A percentile compares a stretch with the other conserved stretches of the same genome.
Evolutionary conservation across 495 filamentous ascomycete species (phyloP).

Genomic region (Talaromyces liani): DNA sequence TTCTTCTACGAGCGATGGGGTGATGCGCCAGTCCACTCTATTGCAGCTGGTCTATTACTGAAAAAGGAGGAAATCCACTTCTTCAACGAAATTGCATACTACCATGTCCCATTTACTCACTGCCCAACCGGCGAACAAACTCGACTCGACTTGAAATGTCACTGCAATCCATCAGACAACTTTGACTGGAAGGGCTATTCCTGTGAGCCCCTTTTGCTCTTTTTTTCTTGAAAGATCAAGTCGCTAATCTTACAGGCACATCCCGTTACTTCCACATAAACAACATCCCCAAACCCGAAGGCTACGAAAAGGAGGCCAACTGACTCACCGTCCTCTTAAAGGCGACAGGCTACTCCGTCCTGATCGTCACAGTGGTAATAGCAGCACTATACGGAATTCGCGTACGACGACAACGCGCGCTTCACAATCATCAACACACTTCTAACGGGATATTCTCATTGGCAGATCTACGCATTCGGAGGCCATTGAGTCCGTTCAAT

Average conservation of each 20-base stretch:
- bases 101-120: slow-evolving; percentile 97
- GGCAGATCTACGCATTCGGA: background rate
- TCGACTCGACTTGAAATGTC: slow-evolving; percentile 74
- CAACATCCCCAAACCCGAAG: slow-evolving; percentile 68
- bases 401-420: background rate
- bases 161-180: slow-evolving; percentile 92
- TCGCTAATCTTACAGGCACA: slow-evolving; percentile 48
- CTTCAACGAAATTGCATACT: slow-evolving; percentile 98
- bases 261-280: slow-evolving; percentile 77
- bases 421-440: background rate
- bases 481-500: background rate
- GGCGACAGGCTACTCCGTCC: slow-evolving; percentile 15
- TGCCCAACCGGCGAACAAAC: slow-evolving; percentile 83
- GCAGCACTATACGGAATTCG: slow-evolving; percentile 4
- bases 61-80: slow-evolving; percentile 93
- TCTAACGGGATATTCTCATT: slow-evolving; percentile 6
- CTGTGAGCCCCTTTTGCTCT: slow-evolving; percentile 49
- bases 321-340: slow-evolving; percentile 27
- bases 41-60: slow-evolving; percentile 77
- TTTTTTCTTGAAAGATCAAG: background rate
- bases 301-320: slow-evolving; percentile 64
- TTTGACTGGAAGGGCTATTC: slow-evolving; percentile 99
- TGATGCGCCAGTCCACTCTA: slow-evolving; percentile 96
- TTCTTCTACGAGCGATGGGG: slow-evolving; percentile 99
- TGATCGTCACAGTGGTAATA: slow-evolving; percentile 5